Conservation (phyloP, 208 protist genomes). For the Polymyxa betae region DNA sequence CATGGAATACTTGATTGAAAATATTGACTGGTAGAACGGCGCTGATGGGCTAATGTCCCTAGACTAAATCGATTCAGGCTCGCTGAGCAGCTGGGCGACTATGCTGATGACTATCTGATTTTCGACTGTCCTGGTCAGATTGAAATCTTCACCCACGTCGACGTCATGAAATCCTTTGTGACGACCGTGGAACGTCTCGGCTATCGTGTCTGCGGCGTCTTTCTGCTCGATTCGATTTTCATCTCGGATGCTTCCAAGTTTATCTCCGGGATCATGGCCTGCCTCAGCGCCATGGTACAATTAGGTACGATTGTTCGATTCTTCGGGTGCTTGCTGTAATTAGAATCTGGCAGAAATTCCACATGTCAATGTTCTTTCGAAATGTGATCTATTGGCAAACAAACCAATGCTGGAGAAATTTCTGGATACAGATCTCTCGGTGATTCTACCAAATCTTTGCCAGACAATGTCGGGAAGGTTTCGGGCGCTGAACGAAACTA, state of each 20-base stretch:
- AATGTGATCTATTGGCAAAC: slow-evolving; percentile 73
- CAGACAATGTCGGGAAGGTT: slow-evolving; percentile 30
- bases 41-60: neutral
- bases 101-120: slow-evolving; percentile 83
- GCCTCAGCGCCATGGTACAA: slow-evolving; percentile 66
- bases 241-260: slow-evolving; percentile 76
- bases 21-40: slow-evolving; percentile 65
- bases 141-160: slow-evolving; percentile 95
- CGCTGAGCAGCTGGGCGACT: neutral
- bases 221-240: slow-evolving; percentile 78
- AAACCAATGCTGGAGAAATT: slow-evolving; percentile 43
- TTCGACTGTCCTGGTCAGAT: slow-evolving; percentile 98
- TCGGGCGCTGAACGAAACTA: slow-evolving; percentile 56
- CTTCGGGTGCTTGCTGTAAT: neutral
- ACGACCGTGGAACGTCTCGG: slow-evolving; percentile 66
- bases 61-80: neutral
- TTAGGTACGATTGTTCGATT: neutral
- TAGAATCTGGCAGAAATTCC: slow-evolving; percentile 68
- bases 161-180: slow-evolving; percentile 82
- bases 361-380: slow-evolving; percentile 79
- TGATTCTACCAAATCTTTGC: slow-evolving; percentile 37
- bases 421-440: slow-evolving; percentile 47
- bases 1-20: slow-evolving; percentile 81
- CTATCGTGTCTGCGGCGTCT: slow-evolving; percentile 67
- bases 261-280: slow-evolving; percentile 71